Base-by-base conservation (phyloP, 345 rosid species). In the Conringia planisiliqua region DNA sequence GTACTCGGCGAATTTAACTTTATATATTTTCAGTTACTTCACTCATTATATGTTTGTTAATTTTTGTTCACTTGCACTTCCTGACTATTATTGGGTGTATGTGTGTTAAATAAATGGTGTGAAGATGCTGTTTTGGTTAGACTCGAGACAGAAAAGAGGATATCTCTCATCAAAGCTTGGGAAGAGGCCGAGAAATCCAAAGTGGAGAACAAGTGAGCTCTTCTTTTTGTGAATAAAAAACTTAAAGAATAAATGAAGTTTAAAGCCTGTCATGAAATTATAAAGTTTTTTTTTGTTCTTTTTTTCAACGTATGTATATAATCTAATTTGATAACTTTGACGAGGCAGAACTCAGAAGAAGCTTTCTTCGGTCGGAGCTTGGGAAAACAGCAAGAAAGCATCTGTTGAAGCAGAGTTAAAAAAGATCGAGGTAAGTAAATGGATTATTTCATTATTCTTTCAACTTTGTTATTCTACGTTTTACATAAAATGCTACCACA, bases 161-260 rank as follows among this genome's bases (percentile, higher is more conserved):
- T 86, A 10, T 90, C 97, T 58, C 90, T 95, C 2, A 71, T 92
- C 77, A 89, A 43, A 81, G 99, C 99, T 35, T 95, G 99, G 98
- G 99, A 95, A 80, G 99, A 95, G 46, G 91, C 91, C 67, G 99
- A 95, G 56, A 95, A 89, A 84, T 79, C 88, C 73, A 92, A 88
- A 84, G 94, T 89, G 59, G 96, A 92, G 77, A 92, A 95, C 86
- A 92, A 89, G 99, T 92, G 60, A 66, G 62, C 40, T 26, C 1
- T 61, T 24, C 35, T 27, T 54, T 3, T 30, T 11, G 7, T 12
- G n/a, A 22, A 44, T 17, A 12, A 18, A 17, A 4, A 44, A 47
- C 12, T 7, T 13, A 46, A 11, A 17, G 42, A 46, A 29, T 38
- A 10, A 35, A 10, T 5, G 36, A 29, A 11, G 38, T 30, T 30